phyloP scores from a whole-genome alignment of 768 basidiomycete genomes.

The Asterophora lycoperdoides region DNA sequence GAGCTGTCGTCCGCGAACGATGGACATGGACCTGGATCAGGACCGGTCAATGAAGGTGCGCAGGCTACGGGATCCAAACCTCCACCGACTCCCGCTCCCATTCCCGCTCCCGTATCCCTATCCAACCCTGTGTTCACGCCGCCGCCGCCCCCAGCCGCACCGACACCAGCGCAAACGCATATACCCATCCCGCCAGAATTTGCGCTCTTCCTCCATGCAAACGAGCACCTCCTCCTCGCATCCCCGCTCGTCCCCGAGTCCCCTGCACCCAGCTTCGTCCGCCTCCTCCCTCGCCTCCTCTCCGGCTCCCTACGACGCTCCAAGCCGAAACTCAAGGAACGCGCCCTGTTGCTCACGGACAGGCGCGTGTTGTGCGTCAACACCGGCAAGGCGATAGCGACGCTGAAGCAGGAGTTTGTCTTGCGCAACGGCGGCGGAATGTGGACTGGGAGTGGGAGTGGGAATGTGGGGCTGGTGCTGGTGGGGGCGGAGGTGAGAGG shows the following conservation, averaged over 20 bases:
- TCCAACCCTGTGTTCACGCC: not conserved
- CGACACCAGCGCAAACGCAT: not conserved
- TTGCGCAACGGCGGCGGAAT: not conserved
- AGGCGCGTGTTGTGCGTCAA: conserved; percentile 11
- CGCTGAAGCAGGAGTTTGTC: conserved; percentile 8
- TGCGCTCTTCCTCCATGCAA: conserved; percentile 6
- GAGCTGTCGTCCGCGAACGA: not conserved
- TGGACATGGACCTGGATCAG: no score
- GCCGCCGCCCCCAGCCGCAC: not conserved
- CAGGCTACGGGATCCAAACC: not conserved
- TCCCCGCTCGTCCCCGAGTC: conserved; percentile 10
- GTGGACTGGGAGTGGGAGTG: not conserved
- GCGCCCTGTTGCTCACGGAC: conserved; percentile 11
- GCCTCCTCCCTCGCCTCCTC: conserved; percentile 11
- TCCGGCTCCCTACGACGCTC: conserved; percentile 7
- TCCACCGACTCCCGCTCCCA: no score
- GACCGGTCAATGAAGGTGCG: not conserved
- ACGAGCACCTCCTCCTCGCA: conserved; percentile 6
- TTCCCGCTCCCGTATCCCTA: not conserved
- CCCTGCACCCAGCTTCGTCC: conserved; percentile 3
- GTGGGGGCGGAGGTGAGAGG: conserved; percentile 8
- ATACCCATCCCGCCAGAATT: not conserved
- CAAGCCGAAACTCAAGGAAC: conserved; percentile 14
- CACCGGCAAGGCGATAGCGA: conserved; percentile 2
- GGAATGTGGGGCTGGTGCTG: not conserved